These are phyloP conservation scores for Aegilops umbellulata DNA, from an alignment of 176 grass and related monocot genomes.

Conservation along the genomic window DNA sequence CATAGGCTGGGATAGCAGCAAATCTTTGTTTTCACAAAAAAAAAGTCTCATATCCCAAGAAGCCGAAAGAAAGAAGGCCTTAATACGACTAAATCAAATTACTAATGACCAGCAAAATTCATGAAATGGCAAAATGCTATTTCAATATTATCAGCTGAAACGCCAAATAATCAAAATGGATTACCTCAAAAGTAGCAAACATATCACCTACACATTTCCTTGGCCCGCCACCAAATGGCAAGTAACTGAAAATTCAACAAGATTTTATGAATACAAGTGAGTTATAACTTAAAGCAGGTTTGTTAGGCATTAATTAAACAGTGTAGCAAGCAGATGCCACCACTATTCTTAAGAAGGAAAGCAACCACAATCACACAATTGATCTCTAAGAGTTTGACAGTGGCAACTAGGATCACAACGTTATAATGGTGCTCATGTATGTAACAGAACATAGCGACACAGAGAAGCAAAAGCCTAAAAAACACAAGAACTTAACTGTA, in stretches of 20 bases:
- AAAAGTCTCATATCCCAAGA: background rate
- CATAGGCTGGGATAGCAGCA: background rate
- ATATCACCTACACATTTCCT: constrained; percentile 98
- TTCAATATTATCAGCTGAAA: background rate
- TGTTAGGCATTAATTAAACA: background rate
- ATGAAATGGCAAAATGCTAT: background rate
- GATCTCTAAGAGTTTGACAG: background rate
- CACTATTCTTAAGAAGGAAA: background rate
- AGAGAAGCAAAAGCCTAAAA: background rate
- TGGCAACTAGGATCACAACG: background rate
- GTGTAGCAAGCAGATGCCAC: background rate
- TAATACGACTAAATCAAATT: background rate
- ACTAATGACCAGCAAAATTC: background rate
- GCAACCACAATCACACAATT: background rate
- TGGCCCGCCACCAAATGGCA: constrained; percentile 96
- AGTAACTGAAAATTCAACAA: constrained; percentile 82
- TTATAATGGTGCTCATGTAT: background rate
- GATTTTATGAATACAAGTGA: constrained; percentile 6
- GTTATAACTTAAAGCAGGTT: constrained; percentile 11
- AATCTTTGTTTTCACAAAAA: background rate
- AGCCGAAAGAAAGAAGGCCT: background rate
- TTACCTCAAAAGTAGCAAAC: constrained; percentile 99
- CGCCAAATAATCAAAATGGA: background rate
- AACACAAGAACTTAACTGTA: background rate
- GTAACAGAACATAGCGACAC: background rate